These are phyloP conservation scores for Hypoxylon sp. DNA, from an alignment of 2,329 filamentous ascomycete species.

Conservation along the genomic window DNA sequence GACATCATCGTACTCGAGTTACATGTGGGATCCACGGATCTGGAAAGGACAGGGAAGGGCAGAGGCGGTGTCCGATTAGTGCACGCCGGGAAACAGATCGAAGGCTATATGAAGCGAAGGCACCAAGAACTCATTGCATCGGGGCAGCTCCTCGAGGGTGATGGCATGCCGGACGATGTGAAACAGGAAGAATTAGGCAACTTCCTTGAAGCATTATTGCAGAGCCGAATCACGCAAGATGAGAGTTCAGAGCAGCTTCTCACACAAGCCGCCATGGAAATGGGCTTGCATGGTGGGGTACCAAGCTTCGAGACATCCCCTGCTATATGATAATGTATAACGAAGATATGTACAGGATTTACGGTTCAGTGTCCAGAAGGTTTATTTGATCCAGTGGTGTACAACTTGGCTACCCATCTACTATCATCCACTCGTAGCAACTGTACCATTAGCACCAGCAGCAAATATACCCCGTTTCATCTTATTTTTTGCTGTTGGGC, in stretches of 20 bases:
- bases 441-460: slow-evolving; percentile 9
- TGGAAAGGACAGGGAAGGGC: slow-evolving; percentile 58
- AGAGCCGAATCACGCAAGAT: slow-evolving; percentile 43
- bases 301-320: slow-evolving; percentile 10
- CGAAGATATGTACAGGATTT: not conserved
- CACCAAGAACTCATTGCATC: slow-evolving; percentile 47
- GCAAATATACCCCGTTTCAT: slow-evolving; percentile 31
- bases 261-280: slow-evolving; percentile 44
- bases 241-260: slow-evolving; percentile 20
- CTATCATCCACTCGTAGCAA: slow-evolving; percentile 3
- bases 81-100: slow-evolving; percentile 60
- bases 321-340: slow-evolving; percentile 13
- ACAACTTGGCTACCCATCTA: not conserved
- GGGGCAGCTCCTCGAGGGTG: slow-evolving; percentile 51
- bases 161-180: slow-evolving; percentile 56
- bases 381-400: not conserved
- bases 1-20: slow-evolving; percentile 65
- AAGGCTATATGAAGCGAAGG: slow-evolving; percentile 56
- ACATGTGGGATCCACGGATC: slow-evolving; percentile 61
- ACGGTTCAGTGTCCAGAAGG: not conserved
- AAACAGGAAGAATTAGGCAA: slow-evolving; percentile 60
- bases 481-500: not conserved
- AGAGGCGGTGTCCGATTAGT: slow-evolving; percentile 60
- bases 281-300: slow-evolving; percentile 43
- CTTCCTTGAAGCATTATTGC: slow-evolving; percentile 60